phyloP scores from a whole-genome alignment of 2,329 filamentous ascomycete genomes.

The Furcasterigmium sp. region DNA sequence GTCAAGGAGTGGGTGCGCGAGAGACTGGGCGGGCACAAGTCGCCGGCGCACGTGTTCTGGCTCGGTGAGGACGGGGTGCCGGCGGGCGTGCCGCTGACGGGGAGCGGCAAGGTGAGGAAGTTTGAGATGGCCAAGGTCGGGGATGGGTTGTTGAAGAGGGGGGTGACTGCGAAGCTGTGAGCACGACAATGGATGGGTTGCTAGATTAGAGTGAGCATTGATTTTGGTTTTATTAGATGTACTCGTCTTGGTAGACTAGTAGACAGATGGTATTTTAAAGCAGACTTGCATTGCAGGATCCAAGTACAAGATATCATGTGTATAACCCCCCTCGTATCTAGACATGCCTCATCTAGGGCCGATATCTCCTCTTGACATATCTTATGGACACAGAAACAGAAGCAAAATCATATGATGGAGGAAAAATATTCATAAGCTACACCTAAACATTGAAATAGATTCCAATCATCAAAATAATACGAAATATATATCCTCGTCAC shows the following conservation, averaged over 20 bases:
- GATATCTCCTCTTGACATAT: too few relatives aligned
- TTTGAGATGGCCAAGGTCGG: slow-evolving; percentile 55
- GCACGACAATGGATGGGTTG: slow-evolving; percentile 8
- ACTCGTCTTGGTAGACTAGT: background rate
- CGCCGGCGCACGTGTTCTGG: slow-evolving; percentile 71
- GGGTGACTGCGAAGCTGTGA: slow-evolving; percentile 38
- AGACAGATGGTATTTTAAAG: background rate
- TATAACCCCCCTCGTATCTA: too few relatives aligned
- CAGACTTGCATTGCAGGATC: background rate
- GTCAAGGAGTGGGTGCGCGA: slow-evolving; percentile 58
- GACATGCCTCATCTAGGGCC: too few relatives aligned
- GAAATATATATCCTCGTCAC: background rate
- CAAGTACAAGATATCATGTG: too few relatives aligned
- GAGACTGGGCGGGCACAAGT: slow-evolving; percentile 61
- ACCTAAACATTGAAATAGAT: background rate
- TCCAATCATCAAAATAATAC: background rate
- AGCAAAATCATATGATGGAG: background rate
- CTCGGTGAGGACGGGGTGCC: slow-evolving; percentile 59
- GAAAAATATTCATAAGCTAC: background rate
- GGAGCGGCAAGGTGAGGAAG: slow-evolving; percentile 67
- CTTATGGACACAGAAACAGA: too few relatives aligned
- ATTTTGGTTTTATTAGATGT: background rate
- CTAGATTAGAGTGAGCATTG: background rate
- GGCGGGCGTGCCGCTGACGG: slow-evolving; percentile 56
- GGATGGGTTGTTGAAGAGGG: slow-evolving; percentile 44